Base-by-base conservation (phyloP, 129 eudicot genomes). In the Centaurea solstitialis region DNA sequence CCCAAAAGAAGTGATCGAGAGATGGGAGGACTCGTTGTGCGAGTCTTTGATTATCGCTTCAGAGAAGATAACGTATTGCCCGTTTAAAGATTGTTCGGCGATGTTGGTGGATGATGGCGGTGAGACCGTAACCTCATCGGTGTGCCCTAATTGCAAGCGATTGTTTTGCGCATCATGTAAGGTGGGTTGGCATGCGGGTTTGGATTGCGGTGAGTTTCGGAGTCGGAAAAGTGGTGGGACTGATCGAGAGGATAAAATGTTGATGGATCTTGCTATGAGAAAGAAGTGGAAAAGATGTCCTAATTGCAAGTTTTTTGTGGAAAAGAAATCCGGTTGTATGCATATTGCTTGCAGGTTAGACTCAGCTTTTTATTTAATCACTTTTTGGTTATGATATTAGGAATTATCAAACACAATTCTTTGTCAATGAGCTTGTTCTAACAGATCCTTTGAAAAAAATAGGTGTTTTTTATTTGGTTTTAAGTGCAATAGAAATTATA, bases 131-230 rank as follows among this genome's bases (percentile, higher is more conserved):
- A 69, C 73, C 0, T 30, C 18, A 4, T 74, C 82, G 0, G 85
- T 74, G 53, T 87, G 90, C 47, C 87, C 86, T 1, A 70, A 57
- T 22, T 83, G 90, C 37, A 41, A 70, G 13, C 78, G 77, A 23
- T 17, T 76, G 33, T 79, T 83, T 26, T 87, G 83, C 18, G 75
- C 75, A 0, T 21, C 30, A 3, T 87, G 90, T 57, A 69, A 76
- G 26, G 80, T 79, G 0, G 7, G 30, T 1, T 87, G 84, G 85
- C 87, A 87, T 57, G 1, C 38, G 24, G 83, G 83, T 7, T 17
- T 79, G 10, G 74, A 59, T 4, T 82, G 87, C 21, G 3, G 4
- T 7, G 87, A 84, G 78, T 84, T 67, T 67, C 21, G 40, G 70
- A 12, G 40, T 3, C 1, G 73, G 10, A 73, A 22, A 1, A 73